A percentile compares a stretch with the other conserved stretches of the same genome.
phyloP scores from a whole-genome alignment of 345 rosid species.

The Raphanus raphanistrum region DNA sequence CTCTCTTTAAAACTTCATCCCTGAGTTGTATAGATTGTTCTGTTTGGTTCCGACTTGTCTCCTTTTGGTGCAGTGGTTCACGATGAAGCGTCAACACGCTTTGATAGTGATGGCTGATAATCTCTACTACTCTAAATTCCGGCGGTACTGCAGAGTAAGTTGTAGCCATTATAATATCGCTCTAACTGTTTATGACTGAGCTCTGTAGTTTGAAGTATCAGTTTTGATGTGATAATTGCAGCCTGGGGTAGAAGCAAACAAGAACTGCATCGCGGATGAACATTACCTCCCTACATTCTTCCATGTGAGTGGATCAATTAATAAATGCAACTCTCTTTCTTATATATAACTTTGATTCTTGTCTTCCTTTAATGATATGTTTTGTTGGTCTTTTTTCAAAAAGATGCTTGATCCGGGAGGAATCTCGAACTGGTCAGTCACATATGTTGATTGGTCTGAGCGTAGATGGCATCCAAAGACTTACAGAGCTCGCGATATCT shows the following conservation, averaged over 20 bases:
- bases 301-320: conserved; percentile 51
- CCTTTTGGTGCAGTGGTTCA: conserved; percentile 80
- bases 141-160: conserved; percentile 83
- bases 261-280: conserved; percentile 96
- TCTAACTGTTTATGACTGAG: not conserved
- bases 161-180: not conserved
- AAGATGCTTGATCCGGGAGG: conserved; percentile 95
- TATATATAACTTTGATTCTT: not conserved
- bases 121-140: conserved; percentile 90
- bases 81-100: conserved; percentile 98
- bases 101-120: conserved; percentile 83
- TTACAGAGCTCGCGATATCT: conserved; percentile 66
- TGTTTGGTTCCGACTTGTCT: not conserved
- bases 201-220: not conserved
- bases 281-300: conserved; percentile 96
- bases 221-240: conserved; percentile 33
- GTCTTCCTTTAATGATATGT: conserved; percentile 10
- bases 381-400: conserved; percentile 30
- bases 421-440: conserved; percentile 88
- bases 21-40: conserved; percentile 1
- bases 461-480: conserved; percentile 98
- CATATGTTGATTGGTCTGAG: conserved; percentile 99
- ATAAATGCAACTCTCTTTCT: not conserved
- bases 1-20: not conserved
- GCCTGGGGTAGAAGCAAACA: conserved; percentile 92